Conservation (phyloP, 2,329 filamentous ascomycete genomes). For the Moelleriella libera region DNA sequence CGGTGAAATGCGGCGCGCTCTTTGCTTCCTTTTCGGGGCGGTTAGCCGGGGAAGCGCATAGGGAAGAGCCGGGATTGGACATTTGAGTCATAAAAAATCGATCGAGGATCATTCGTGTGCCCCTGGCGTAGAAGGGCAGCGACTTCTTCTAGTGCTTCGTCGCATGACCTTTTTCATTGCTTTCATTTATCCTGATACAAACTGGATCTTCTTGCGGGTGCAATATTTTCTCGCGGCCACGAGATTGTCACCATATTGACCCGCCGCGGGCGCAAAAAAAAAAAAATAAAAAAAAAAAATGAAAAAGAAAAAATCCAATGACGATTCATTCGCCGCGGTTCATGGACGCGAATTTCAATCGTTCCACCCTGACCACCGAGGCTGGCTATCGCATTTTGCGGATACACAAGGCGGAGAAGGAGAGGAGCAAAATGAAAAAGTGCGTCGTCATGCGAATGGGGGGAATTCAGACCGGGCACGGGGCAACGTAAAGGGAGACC, state of each 20-base stretch:
- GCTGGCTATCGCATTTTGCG: no score
- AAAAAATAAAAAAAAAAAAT: neutral
- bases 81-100: no score
- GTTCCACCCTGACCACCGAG: no score
- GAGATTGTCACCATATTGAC: neutral
- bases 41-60: no score
- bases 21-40: no score
- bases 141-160: neutral
- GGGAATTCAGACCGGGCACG: no score
- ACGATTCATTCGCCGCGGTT: neutral
- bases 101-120: neutral
- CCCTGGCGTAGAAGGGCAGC: neutral
- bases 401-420: no score
- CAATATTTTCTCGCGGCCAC: neutral
- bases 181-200: conserved; percentile 1
- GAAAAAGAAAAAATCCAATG: neutral
- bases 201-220: neutral
- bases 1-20: neutral
- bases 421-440: no score
- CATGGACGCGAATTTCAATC: no score
- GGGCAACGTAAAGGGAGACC: no score
- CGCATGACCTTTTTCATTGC: neutral
- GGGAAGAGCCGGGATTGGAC: no score
- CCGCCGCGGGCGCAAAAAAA: neutral
- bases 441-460: no score